Evolutionary conservation across 2,329 filamentous ascomycete species (phyloP), one percentile per base, ranked within the genome.

Genomic region (Phyllosticta citriasiana): DNA sequence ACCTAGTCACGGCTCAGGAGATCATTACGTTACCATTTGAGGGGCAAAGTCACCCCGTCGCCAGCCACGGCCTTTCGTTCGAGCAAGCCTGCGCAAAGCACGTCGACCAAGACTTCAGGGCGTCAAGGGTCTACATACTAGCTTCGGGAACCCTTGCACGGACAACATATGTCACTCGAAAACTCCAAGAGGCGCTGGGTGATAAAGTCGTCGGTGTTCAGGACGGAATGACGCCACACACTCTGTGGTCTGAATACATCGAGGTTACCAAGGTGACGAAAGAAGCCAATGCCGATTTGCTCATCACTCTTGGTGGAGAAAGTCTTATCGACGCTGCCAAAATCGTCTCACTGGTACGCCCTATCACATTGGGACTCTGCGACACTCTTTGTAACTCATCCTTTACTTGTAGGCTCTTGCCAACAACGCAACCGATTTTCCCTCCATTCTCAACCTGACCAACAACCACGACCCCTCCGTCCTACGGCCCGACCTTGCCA

Each of bases 321-420:
- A 82, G 78, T 55, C 67, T 84, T n/a, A 83, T 80, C 0, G 82
- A 84, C 66, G 80, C 73, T 0, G 81, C 81, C 0, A 84, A 84
- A 67, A 72, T 84, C 1, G 71, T 80, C 26, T 71, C 77, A 3
- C 70, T 82, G 24, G 80, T 78, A 59, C 10, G 56, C 63, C 3
- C 51, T 10, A 53, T n/a, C 22, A n/a, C 22, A 24, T 16, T 16
- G n/a, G n/a, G 5, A 22, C 3, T 24, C 10, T 24, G 10, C 7
- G 19, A 22, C 10, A 40, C 16, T 12, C 4, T 25, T 22, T 53
- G n/a, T 22, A 22, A 22, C n/a, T 53, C 51, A 22, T 24, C n/a
- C 8, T n/a, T 53, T 2, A 25, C 51, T 53, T 25, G 3, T 19
- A 60, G 54, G 54, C 54, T 19, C 10, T 33, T 9, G 53, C 59